Evolutionary conservation across 257 asterid species (phyloP).

Genomic region (Nicotiana attenuata): DNA sequence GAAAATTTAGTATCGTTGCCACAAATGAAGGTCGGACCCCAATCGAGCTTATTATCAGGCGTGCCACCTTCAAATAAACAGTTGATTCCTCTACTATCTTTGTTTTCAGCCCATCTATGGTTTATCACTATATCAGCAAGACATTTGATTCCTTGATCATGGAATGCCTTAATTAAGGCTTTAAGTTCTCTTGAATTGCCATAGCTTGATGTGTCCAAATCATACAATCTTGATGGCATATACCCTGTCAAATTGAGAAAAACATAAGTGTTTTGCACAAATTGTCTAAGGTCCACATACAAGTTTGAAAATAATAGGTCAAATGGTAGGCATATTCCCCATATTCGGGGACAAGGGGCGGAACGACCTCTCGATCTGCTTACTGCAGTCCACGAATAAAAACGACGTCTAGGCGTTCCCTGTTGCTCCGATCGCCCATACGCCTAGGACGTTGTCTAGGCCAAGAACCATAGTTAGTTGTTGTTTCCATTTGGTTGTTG

Average conservation of each 20-base stretch:
- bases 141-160: constrained; percentile 48
- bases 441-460: too few relatives aligned
- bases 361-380: too few relatives aligned
- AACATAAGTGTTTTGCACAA: background rate
- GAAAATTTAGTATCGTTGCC: constrained; percentile 41
- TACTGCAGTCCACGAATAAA: too few relatives aligned
- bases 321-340: background rate
- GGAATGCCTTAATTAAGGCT: constrained; percentile 32
- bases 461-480: too few relatives aligned
- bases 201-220: constrained; percentile 64
- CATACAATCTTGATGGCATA: constrained; percentile 75
- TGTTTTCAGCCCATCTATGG: constrained; percentile 61
- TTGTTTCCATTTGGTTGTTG: too few relatives aligned
- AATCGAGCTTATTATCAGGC: constrained; percentile 64
- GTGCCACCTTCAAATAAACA: constrained; percentile 82
- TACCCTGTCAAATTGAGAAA: constrained; percentile 43
- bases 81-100: constrained; percentile 54
- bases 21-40: constrained; percentile 77
- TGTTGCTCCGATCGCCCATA: too few relatives aligned
- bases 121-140: constrained; percentile 79
- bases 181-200: constrained; percentile 48
- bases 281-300: background rate
- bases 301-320: background rate
- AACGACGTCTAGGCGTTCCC: too few relatives aligned
- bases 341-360: too few relatives aligned